Evolutionary conservation across 768 basidiomycete genomes (phyloP).

Genomic region (Omphalotus guepiniiformis): DNA sequence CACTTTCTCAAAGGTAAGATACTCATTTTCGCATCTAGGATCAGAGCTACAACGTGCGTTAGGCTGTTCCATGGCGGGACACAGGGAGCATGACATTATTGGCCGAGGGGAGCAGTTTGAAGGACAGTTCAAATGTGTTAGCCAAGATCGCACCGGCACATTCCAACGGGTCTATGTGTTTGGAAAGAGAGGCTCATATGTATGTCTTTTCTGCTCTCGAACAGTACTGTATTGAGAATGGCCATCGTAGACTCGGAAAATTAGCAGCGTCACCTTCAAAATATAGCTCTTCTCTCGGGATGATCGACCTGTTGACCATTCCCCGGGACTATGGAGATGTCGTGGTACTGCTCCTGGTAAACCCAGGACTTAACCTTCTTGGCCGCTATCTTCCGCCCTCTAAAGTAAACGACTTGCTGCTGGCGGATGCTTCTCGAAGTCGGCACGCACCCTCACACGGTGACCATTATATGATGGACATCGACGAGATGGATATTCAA

Average conservation of each 20-base stretch:
- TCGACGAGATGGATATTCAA: conserved; percentile 36
- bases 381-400: conserved; percentile 66
- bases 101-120: conserved; percentile 64
- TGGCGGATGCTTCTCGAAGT: conserved; percentile 47
- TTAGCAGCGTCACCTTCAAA: conserved; percentile 48
- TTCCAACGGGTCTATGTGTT: conserved; percentile 66
- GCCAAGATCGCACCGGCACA: conserved; percentile 74
- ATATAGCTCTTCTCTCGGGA: conserved; percentile 47
- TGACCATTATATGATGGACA: conserved; percentile 47
- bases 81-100: conserved; percentile 68
- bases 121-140: conserved; percentile 63
- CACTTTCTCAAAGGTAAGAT: conserved; percentile 60
- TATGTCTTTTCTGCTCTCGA: conserved; percentile 27
- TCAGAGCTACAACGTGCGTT: conserved; percentile 7
- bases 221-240: not conserved
- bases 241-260: conserved; percentile 40
- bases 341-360: conserved; percentile 64
- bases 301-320: conserved; percentile 66
- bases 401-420: conserved; percentile 62
- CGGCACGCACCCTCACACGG: conserved; percentile 39
- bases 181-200: conserved; percentile 74
- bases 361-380: conserved; percentile 66
- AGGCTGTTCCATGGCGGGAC: conserved; percentile 68
- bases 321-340: conserved; percentile 63
- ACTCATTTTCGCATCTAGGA: conserved; percentile 2